Evolutionary conservation across 495 filamentous ascomycete genomes (phyloP).

Genomic region (Bacidia gigantensis): DNA sequence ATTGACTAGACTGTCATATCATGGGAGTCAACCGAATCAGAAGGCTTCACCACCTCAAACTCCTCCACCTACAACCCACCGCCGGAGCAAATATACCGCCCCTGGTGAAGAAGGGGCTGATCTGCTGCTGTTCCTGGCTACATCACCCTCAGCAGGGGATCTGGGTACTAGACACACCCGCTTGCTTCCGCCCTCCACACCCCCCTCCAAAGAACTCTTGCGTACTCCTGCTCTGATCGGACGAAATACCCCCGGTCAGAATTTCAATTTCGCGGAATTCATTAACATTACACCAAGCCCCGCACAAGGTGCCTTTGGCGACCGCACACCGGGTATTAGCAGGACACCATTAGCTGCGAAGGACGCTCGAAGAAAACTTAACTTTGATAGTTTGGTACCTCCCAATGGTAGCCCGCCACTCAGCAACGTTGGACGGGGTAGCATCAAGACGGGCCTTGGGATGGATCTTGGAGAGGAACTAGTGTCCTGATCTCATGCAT

Average conservation of each 20-base stretch:
- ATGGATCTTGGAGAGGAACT: slow-evolving; percentile 48
- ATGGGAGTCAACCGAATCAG: slow-evolving; percentile 36
- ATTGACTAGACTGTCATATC: slow-evolving; percentile 64
- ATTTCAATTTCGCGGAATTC: slow-evolving; percentile 93
- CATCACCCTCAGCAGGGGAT: slow-evolving; percentile 75
- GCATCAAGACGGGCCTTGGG: slow-evolving; percentile 24
- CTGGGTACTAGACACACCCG: slow-evolving; percentile 26
- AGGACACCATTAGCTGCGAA: slow-evolving; percentile 47
- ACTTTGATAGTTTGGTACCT: slow-evolving; percentile 52
- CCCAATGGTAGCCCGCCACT: slow-evolving; percentile 25
- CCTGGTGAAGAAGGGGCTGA: slow-evolving; percentile 75
- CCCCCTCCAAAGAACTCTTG: slow-evolving; percentile 70
- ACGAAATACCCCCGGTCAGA: slow-evolving; percentile 45
- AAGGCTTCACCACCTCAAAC: slow-evolving; percentile 71
- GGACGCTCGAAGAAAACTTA: slow-evolving; percentile 46
- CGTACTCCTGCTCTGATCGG: slow-evolving; percentile 55
- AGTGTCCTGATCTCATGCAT: slow-evolving; percentile 22
- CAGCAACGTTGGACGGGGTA: slow-evolving; percentile 8
- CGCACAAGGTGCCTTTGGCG: slow-evolving; percentile 68
- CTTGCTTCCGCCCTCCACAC: slow-evolving; percentile 67
- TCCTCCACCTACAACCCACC: slow-evolving; percentile 53
- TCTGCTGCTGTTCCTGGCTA: slow-evolving; percentile 79
- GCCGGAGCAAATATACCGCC: slow-evolving; percentile 31
- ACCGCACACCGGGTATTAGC: slow-evolving; percentile 39
- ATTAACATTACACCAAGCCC: slow-evolving; percentile 90